phyloP scores from a whole-genome alignment of 2,329 filamentous ascomycete genomes.

The Ophiognomonia clavigignenti-juglandacearum region DNA sequence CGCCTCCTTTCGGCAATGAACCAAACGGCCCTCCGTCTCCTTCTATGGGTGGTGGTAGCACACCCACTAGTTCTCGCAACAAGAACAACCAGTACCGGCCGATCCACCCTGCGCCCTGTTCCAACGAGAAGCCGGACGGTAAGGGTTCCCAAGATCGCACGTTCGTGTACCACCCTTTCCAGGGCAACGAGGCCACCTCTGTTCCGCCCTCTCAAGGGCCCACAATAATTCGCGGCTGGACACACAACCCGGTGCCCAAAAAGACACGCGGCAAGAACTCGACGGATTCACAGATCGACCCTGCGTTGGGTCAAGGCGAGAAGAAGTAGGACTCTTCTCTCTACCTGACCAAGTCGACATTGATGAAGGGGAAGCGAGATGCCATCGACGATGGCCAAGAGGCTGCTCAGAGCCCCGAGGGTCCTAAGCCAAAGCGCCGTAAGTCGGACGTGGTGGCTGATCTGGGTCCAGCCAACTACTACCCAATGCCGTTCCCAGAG shows the following conservation, averaged over 20 bases:
- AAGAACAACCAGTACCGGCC: slow-evolving; percentile 43
- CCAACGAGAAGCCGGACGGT: slow-evolving; percentile 42
- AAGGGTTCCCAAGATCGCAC: slow-evolving; percentile 49
- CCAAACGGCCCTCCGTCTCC: slow-evolving; percentile 24
- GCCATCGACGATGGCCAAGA: background rate
- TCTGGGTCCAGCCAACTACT: too few species aligned
- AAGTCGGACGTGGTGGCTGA: too few species aligned
- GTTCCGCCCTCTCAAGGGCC: slow-evolving; percentile 52
- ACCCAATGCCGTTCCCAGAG: too few species aligned
- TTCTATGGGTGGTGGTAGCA: slow-evolving; percentile 25
- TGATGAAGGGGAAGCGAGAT: background rate
- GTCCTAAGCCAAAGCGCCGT: too few species aligned
- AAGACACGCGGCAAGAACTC: slow-evolving; percentile 25
- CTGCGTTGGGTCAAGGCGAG: slow-evolving; percentile 14
- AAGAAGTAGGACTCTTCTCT: slow-evolving; percentile 17
- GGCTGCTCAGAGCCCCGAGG: too few species aligned
- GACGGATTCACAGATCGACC: slow-evolving; percentile 12
- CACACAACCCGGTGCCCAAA: slow-evolving; percentile 37
- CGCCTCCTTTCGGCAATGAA: slow-evolving; percentile 11
- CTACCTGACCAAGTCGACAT: background rate
- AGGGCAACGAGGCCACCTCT: slow-evolving; percentile 48
- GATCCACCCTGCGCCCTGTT: slow-evolving; percentile 52
- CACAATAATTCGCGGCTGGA: slow-evolving; percentile 54
- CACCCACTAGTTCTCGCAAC: slow-evolving; percentile 25
- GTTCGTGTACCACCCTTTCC: slow-evolving; percentile 49